Base-by-base conservation (phyloP, 352 stramenopile species). In the Globisporangium cystogenes region DNA sequence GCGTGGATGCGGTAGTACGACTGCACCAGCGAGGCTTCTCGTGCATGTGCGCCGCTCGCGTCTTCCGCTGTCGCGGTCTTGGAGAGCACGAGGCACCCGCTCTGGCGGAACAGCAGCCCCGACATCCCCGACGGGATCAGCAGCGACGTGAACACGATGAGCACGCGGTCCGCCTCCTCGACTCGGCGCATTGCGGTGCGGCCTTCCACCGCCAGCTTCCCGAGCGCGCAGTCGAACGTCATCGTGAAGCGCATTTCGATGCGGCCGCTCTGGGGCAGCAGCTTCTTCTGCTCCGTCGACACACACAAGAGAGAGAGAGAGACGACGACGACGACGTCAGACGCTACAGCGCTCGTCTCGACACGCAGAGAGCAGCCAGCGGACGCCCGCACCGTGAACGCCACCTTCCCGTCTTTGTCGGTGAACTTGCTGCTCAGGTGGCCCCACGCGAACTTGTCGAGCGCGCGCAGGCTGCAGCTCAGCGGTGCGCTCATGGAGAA, bases 111-210 rank as follows among this genome's bases (percentile, higher is more conserved):
- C 36, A 26, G 10, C 10, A 53, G n/a, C 14, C 24, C 31, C 1
- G 31, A 18, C 20, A n/a, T n/a, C 12, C 15, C 48, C 24, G 24
- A 33, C 21, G 48, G 27, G 7, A 21, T n/a, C 16, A 53, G 21
- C 7, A 53, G 31, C 36, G 48, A 24, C 31, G 48, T 44, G 31
- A 26, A 53, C n/a, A 29, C 33, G 48, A 44, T 33, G 23, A 53
- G 27, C 14, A 53, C 36, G 3, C 31, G 27, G 35, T 27, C 33
- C 8, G n/a, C 14, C 14, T 20, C 36, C 23, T 42, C 48, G 24
- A 53, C 41, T 16, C 23, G 20, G 12, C 31, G 29, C 16, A 53
- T 53, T 8, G 21, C 48, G 18, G 48, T 20, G 4, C 29, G 23
- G 1, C 48, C 48, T 10, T 41, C 44, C 21, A 49, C 14, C 23